A percentile compares a stretch with the other conserved stretches of the same genome.
Evolutionary conservation across 1,139 yeast genomes (phyloP).

Genomic region (Eremothecium sinecaudum): DNA sequence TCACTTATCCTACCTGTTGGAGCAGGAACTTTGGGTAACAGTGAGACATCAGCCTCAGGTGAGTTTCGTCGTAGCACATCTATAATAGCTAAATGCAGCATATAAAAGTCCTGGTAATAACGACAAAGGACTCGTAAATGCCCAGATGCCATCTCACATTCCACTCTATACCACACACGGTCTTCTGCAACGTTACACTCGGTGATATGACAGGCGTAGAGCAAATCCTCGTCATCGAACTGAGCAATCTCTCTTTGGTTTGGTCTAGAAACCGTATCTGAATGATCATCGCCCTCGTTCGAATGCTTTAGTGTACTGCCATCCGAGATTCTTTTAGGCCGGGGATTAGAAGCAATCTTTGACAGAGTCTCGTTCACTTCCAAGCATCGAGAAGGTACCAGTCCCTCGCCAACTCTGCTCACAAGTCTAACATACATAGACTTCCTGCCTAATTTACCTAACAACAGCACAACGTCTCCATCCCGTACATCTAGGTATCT

Average conservation of each 20-base stretch:
- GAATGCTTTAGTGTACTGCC: too few relatives aligned
- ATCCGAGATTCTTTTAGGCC: too few relatives aligned
- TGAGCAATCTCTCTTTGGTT: too few relatives aligned
- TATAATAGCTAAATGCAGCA: constrained; percentile 10
- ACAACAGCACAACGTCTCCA: constrained; percentile 19
- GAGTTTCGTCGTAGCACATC: too few relatives aligned
- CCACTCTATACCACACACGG: constrained; percentile 11
- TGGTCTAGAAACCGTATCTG: too few relatives aligned
- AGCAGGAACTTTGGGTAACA: constrained; percentile 10
- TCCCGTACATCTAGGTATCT: constrained; percentile 11
- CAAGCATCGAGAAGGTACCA: constrained; percentile 17
- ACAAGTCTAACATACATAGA: constrained; percentile 17
- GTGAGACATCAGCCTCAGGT: background rate
- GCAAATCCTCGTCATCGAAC: background rate
- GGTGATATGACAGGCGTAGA: background rate
- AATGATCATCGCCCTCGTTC: too few relatives aligned
- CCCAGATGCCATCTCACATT: constrained; percentile 8
- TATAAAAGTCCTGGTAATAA: constrained; percentile 12
- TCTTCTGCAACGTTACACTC: constrained; percentile 4
- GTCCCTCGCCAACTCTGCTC: constrained; percentile 18
- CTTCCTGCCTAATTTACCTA: constrained; percentile 12
- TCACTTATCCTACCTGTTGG: constrained; percentile 7
- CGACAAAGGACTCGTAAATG: constrained; percentile 10
- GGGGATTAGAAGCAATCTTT: too few relatives aligned
- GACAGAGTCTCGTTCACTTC: constrained; percentile 14